Base-by-base conservation (phyloP, 2,329 filamentous ascomycete species). In the Fusarium domesticum region DNA sequence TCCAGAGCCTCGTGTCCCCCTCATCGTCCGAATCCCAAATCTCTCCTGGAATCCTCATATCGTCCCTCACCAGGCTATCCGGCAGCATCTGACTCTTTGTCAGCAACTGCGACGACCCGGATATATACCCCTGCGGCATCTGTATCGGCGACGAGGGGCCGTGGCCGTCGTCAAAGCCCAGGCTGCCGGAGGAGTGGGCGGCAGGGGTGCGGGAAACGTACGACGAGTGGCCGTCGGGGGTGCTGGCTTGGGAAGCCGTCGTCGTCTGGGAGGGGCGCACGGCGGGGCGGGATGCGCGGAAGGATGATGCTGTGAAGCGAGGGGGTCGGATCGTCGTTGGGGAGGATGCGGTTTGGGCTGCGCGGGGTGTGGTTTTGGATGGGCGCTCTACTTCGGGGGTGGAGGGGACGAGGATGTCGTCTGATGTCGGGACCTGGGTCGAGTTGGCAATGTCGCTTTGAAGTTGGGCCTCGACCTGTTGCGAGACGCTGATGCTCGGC, bases 1-100 rank as follows among this genome's bases (percentile, higher is more conserved):
- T n/a, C n/a, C 15, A 33, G 31, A 33, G n/a, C 31, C 16, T 15
- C 23, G 23, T 12, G 23, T 50, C 51, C 16, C 31, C 31, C 15
- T 61, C 59, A 5, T 65, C 63, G 7, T 70, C 66, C 31, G 65
- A 70, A 48, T 70, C 69, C 62, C 60, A 69, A 23, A 70, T 65
- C 45, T 63, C 64, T 12, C 58, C 59, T 5, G 63, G 63, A 18
- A 55, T 54, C 31, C 59, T 50, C 18, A 50, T 56, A 19, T 65
- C 64, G 23, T 73, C 71, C 20, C 59, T 52, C 6, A 73, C 17
- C 43, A 75, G 60, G 45, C 70, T 74, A 34, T 74, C 71, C 3
- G 77, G 72, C 44, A 81, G 61, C 64, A 77, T 70, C 60, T 80
- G 76, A 48, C 76, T 79, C 53, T 68, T 71, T 2, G 72, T 71